phyloP scores from a whole-genome alignment of 495 filamentous ascomycete species.

The Neurospora africana region DNA sequence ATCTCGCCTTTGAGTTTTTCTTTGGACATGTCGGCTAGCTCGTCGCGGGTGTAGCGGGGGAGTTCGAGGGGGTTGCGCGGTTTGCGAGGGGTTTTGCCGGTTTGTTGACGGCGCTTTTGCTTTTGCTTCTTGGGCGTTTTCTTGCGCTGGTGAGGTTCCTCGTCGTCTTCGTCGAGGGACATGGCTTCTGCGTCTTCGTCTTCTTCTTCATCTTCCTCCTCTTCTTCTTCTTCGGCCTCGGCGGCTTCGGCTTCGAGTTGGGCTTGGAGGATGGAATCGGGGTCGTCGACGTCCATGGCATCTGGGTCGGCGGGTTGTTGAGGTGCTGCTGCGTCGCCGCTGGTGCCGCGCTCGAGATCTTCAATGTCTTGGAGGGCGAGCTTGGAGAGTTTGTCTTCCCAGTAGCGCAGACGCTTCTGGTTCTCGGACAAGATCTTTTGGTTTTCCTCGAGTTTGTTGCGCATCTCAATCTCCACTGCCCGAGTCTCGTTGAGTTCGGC shows the following conservation, averaged over 20 bases:
- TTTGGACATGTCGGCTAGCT: conserved; percentile 88
- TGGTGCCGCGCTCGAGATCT: conserved; percentile 39
- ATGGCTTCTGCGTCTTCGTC: neutral
- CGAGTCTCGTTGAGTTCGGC: conserved; percentile 82
- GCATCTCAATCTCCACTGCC: conserved; percentile 92
- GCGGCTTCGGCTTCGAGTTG: conserved; percentile 13
- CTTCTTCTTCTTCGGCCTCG: conserved; percentile 13
- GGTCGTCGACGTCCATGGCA: conserved; percentile 11
- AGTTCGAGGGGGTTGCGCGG: conserved; percentile 42
- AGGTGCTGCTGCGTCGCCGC: neutral
- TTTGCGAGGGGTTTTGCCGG: neutral
- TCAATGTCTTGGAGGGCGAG: conserved; percentile 66
- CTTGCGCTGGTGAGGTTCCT: neutral
- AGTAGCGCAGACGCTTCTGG: conserved; percentile 72
- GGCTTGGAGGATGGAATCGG: conserved; percentile 15
- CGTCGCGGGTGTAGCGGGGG: conserved; percentile 77
- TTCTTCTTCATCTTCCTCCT: conserved; percentile 11
- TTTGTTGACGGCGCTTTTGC: neutral
- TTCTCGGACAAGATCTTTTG: conserved; percentile 82
- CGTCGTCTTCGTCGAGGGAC: neutral
- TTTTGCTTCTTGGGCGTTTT: neutral
- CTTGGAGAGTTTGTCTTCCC: conserved; percentile 81
- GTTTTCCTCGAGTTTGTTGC: conserved; percentile 92
- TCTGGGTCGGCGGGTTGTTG: conserved; percentile 13
- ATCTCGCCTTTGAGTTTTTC: conserved; percentile 77